Percentiles rank a stretch among this genome's conserved stretches.
Conservation (phyloP, 495 filamentous ascomycete genomes). For the Trichoderma asperelloides region DNA sequence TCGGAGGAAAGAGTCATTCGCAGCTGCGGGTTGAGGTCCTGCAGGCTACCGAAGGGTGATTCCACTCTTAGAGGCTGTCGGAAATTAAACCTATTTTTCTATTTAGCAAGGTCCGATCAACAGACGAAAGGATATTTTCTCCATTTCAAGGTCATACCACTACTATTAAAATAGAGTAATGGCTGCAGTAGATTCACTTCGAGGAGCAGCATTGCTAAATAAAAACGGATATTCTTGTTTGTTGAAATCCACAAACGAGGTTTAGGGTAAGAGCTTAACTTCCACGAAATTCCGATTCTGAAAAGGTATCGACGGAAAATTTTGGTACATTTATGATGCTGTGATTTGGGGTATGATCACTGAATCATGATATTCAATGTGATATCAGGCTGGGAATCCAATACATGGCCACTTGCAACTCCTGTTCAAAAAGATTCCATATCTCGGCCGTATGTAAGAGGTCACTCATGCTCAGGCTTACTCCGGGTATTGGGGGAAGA, state of each 20-base stretch:
- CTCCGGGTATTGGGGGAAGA: no score
- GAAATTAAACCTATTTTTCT: neutral
- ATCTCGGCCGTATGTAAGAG: no score
- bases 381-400: neutral
- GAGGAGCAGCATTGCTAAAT: neutral
- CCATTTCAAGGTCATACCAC: neutral
- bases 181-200: neutral
- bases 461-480: no score
- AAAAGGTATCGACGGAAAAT: neutral
- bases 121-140: neutral
- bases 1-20: neutral
- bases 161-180: neutral
- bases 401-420: neutral
- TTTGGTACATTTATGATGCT: neutral
- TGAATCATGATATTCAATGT: neutral
- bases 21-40: neutral
- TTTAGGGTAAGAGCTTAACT: neutral
- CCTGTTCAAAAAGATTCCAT: no score
- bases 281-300: neutral
- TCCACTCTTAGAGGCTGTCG: neutral
- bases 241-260: neutral
- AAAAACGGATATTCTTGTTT: neutral
- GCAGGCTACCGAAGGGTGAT: neutral
- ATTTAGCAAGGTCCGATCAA: neutral
- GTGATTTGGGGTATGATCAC: neutral